Conservation (phyloP, 176 grass and related monocot genomes). For the Thalia dealbata region DNA sequence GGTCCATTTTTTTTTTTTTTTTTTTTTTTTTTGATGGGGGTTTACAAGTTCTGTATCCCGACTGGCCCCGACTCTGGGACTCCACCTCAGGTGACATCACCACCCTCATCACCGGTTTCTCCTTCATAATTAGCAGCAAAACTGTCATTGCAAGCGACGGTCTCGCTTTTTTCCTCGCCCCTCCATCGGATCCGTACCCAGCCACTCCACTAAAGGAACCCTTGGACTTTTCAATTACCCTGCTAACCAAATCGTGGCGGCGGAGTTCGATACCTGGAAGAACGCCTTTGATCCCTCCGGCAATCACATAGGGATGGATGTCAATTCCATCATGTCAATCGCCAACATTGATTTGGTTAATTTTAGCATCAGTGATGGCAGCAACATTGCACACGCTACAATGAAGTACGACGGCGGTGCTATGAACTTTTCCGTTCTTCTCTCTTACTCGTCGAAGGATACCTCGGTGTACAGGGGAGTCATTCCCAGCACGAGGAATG, state of each 20-base stretch:
- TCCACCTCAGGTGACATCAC: not conserved
- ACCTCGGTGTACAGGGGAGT: not conserved
- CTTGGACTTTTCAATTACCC: constrained; percentile 24
- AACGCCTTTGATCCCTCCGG: too few species aligned
- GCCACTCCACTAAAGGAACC: not conserved
- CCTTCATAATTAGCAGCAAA: not conserved
- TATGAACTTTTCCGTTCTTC: not conserved
- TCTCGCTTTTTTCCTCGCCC: constrained; percentile 24
- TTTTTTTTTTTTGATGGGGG: too few species aligned
- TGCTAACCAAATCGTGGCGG: constrained; percentile 7
- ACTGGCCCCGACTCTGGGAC: too few species aligned
- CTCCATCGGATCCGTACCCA: not conserved
- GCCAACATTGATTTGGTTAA: not conserved
- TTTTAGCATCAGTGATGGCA: too few species aligned
- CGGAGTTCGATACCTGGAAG: constrained; percentile 55
- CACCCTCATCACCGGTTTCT: constrained; percentile 18
- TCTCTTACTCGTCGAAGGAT: not conserved
- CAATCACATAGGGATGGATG: not conserved
- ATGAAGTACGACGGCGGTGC: not conserved
- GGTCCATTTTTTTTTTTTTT: too few species aligned
- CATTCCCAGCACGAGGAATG: not conserved
- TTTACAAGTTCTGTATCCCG: not conserved
- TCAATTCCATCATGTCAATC: not conserved
- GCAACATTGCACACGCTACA: too few species aligned
- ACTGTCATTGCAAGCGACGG: constrained; percentile 17